phyloP scores from a whole-genome alignment of 1,284 basidiomycete species.

The Clitocybe nebularis region DNA sequence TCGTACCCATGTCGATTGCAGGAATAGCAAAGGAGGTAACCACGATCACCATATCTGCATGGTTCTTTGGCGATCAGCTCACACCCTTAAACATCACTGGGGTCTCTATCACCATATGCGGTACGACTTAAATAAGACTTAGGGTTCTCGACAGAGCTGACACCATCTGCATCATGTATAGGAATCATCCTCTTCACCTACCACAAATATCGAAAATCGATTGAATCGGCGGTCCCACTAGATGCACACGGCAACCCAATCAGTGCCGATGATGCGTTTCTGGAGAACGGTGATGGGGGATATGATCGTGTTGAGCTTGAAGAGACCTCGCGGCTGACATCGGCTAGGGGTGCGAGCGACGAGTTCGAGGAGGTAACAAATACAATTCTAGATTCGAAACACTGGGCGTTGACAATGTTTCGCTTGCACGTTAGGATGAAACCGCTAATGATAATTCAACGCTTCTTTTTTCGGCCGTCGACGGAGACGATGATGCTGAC shows the following conservation, averaged over 20 bases:
- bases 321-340: constrained; percentile 29
- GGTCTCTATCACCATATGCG: constrained; percentile 82
- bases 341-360: constrained; percentile 24
- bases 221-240: constrained; percentile 64
- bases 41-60: constrained; percentile 88
- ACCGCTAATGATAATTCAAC: constrained; percentile 19
- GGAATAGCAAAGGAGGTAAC: constrained; percentile 98
- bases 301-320: constrained; percentile 34
- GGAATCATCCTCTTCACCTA: constrained; percentile 85
- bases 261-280: constrained; percentile 32
- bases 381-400: too few species aligned
- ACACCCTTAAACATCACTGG: constrained; percentile 91
- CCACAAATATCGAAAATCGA: constrained; percentile 85
- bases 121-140: constrained; percentile 36
- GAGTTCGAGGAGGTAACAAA: constrained; percentile 26
- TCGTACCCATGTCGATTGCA: constrained; percentile 96
- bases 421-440: constrained; percentile 19
- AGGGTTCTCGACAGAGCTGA: constrained; percentile 9
- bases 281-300: constrained; percentile 15
- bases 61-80: constrained; percentile 91
- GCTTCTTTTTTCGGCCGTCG: constrained; percentile 30
- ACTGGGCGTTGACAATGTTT: constrained; percentile 12
- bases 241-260: constrained; percentile 73
- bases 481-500: constrained; percentile 33
- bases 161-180: constrained; percentile 33